Evolutionary conservation across 805 yeast genomes (phyloP).

Genomic region (Wickerhamiella azymoides): DNA sequence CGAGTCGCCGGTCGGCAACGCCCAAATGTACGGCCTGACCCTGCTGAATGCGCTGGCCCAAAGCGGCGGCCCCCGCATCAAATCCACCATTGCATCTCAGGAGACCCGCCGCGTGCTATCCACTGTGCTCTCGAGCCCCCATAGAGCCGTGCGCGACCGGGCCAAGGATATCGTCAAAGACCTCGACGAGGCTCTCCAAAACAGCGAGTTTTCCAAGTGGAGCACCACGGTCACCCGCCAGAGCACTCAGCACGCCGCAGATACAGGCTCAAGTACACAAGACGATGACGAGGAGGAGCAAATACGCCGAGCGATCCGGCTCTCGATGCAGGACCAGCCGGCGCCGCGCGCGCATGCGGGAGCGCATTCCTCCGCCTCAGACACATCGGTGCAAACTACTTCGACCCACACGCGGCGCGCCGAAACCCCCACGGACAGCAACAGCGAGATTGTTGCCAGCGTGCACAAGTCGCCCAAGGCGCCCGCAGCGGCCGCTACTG

Average conservation of each 20-base stretch:
- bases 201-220: slow-evolving; percentile 66
- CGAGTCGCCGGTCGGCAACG: slow-evolving; percentile 44
- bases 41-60: slow-evolving; percentile 49
- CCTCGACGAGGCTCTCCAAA: slow-evolving; percentile 52
- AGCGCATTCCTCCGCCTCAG: background rate
- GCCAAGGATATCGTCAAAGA: slow-evolving; percentile 57
- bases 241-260: too few species aligned
- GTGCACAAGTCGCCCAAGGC: background rate
- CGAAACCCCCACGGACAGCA: background rate
- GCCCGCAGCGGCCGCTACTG: too few species aligned
- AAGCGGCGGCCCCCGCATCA: slow-evolving; percentile 61
- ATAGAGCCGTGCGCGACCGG: slow-evolving; percentile 53
- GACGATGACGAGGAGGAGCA: slow-evolving; percentile 46
- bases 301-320: slow-evolving; percentile 17
- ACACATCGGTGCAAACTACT: background rate
- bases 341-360: background rate
- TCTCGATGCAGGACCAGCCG: slow-evolving; percentile 13
- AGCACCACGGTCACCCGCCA: too few species aligned
- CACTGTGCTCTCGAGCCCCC: slow-evolving; percentile 37
- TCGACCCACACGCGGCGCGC: background rate
- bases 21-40: slow-evolving; percentile 42
- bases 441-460: background rate
- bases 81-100: slow-evolving; percentile 46
- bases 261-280: too few species aligned
- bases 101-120: slow-evolving; percentile 36